Conservation (phyloP, 108 stramenopile genomes). For the Cyclotella kingstonii region DNA sequence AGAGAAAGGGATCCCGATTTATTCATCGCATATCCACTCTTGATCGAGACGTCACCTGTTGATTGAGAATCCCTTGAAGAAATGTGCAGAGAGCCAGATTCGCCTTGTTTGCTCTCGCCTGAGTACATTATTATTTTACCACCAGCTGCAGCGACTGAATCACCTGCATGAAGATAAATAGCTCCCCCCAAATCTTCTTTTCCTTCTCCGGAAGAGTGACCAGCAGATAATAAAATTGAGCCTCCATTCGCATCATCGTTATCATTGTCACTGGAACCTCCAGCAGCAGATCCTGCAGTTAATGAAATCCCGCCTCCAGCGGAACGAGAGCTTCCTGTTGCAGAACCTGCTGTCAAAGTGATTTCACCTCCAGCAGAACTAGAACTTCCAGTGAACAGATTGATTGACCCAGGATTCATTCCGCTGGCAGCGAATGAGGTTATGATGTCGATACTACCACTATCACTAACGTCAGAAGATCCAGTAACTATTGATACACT, state of each 20-base stretch:
- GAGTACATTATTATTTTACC: conserved; percentile 7
- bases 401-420: conserved; percentile 16
- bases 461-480: conserved; percentile 5
- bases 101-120: conserved; percentile 13
- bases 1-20: conserved; percentile 12
- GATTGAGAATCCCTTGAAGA: conserved; percentile 1
- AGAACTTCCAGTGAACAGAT: conserved; percentile 15
- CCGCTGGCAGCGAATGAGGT: conserved; percentile 18
- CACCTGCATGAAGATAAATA: conserved; percentile 5
- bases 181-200: conserved; percentile 16
- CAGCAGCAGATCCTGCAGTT: conserved; percentile 13
- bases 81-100: conserved; percentile 7
- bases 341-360: conserved; percentile 3
- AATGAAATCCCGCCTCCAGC: conserved; percentile 17
- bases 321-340: background rate
- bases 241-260: conserved; percentile 6
- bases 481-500: conserved; percentile 10
- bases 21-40: conserved; percentile 24
- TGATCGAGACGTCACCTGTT: conserved; percentile 19
- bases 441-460: conserved; percentile 7
- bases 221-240: conserved; percentile 6
- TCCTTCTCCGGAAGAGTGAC: conserved; percentile 3
- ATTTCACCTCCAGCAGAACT: conserved; percentile 13
- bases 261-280: background rate
- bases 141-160: conserved; percentile 8